Evolutionary conservation across 2,329 filamentous ascomycete species (phyloP).

Genomic region (Fusarium hostae): DNA sequence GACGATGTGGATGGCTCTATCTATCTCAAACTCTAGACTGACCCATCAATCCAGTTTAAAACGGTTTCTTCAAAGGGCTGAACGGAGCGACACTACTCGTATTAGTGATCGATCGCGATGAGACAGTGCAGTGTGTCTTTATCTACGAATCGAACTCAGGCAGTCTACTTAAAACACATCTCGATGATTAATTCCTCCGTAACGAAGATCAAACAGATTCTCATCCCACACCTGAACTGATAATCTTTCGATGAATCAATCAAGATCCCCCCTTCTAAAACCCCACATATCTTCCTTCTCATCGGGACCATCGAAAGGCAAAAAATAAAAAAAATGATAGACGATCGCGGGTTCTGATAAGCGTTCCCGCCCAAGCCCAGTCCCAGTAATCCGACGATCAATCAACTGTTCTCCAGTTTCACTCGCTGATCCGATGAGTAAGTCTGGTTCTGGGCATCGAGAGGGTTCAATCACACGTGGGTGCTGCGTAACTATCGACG

Average conservation of each 20-base stretch:
- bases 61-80: slow-evolving; percentile 21
- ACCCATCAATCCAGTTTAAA: slow-evolving; percentile 35
- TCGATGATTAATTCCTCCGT: slow-evolving; percentile 14
- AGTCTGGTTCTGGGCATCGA: slow-evolving; percentile 21
- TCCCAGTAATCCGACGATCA: slow-evolving; percentile 19
- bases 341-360: slow-evolving; percentile 26
- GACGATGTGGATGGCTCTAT: not conserved
- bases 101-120: slow-evolving; percentile 26
- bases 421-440: slow-evolving; percentile 20
- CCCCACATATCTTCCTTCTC: slow-evolving; percentile 28
- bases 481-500: slow-evolving; percentile 31
- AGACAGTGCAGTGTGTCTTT: not conserved
- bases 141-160: not conserved
- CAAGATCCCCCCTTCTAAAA: slow-evolving; percentile 7
- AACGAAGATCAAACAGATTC: slow-evolving; percentile 35
- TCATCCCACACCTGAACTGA: slow-evolving; percentile 23
- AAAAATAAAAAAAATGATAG: slow-evolving; percentile 6
- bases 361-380: slow-evolving; percentile 10
- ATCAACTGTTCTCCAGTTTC: not conserved
- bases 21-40: not conserved
- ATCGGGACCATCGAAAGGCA: slow-evolving; percentile 23
- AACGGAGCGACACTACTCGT: slow-evolving; percentile 21
- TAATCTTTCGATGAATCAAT: slow-evolving; percentile 7
- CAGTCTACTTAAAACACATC: slow-evolving; percentile 7
- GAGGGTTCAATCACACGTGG: slow-evolving; percentile 28